phyloP scores from a whole-genome alignment of 495 filamentous ascomycete species.

The Penicillium ochrochloron region DNA sequence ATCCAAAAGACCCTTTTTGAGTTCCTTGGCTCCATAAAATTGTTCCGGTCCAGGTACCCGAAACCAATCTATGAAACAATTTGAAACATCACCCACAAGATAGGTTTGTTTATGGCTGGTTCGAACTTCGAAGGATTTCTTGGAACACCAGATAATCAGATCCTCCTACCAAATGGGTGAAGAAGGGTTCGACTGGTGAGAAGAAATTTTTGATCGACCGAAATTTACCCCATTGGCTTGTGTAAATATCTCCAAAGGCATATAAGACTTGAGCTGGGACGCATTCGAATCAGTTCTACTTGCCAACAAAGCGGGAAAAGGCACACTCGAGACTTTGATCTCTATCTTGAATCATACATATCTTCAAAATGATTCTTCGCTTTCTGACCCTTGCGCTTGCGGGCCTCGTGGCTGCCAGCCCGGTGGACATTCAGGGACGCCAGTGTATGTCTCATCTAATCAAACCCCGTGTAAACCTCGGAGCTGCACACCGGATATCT shows the following conservation, averaged over 20 bases:
- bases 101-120: not conserved
- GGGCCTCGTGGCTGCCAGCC: constrained; percentile 21
- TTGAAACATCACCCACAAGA: not conserved
- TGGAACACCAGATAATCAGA: not conserved
- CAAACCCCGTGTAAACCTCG: not conserved
- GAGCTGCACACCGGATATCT: not conserved
- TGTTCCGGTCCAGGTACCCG: not conserved
- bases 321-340: not conserved
- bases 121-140: not conserved
- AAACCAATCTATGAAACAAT: not conserved
- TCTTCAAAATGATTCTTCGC: constrained; percentile 15
- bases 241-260: not conserved
- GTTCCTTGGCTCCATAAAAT: not conserved
- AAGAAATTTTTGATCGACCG: not conserved
- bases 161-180: not conserved
- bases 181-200: not conserved
- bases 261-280: not conserved
- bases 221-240: constrained; percentile 1
- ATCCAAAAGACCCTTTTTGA: not conserved
- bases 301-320: not conserved
- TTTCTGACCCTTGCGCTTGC: constrained; percentile 18
- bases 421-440: constrained; percentile 21
- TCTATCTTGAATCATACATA: not conserved
- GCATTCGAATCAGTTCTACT: not conserved
- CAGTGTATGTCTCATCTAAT: constrained; percentile 13